These are phyloP conservation scores for Russula lepida DNA, from an alignment of 768 basidiomycete species.

Conservation along the genomic window DNA sequence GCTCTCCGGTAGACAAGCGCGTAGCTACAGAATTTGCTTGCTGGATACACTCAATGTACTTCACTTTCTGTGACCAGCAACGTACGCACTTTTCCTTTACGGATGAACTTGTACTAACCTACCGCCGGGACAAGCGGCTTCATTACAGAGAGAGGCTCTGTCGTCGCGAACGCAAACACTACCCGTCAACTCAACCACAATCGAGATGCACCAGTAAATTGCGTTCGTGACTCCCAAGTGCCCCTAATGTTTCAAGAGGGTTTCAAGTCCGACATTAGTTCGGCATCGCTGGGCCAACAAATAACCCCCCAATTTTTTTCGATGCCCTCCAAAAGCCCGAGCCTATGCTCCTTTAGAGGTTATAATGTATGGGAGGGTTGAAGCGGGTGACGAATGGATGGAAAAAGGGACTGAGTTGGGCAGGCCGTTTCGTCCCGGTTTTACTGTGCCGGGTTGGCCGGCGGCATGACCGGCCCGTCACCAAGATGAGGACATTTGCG, in stretches of 20 bases:
- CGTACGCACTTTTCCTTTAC: neutral
- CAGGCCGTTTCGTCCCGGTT: no score
- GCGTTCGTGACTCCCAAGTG: neutral
- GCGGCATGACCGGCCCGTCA: neutral
- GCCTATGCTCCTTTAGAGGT: neutral
- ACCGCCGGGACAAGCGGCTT: neutral
- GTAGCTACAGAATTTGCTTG: neutral
- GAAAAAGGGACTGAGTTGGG: no score
- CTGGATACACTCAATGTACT: neutral
- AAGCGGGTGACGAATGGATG: neutral
- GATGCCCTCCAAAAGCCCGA: neutral
- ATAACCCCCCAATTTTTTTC: neutral
- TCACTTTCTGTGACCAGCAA: neutral
- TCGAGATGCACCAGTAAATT: neutral
- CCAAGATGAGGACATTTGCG: neutral
- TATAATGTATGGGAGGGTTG: neutral
- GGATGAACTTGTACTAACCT: neutral
- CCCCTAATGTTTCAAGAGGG: neutral
- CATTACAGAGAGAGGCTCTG: neutral
- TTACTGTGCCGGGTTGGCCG: no score
- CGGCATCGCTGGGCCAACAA: neutral
- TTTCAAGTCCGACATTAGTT: conserved; percentile 10
- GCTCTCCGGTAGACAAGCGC: conserved; percentile 4
- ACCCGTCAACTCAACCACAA: neutral
- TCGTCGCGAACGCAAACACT: neutral